Percentiles rank a stretch among this genome's conserved stretches.
phyloP scores from a whole-genome alignment of 441 rosid species.

The Gossypium trilobum region DNA sequence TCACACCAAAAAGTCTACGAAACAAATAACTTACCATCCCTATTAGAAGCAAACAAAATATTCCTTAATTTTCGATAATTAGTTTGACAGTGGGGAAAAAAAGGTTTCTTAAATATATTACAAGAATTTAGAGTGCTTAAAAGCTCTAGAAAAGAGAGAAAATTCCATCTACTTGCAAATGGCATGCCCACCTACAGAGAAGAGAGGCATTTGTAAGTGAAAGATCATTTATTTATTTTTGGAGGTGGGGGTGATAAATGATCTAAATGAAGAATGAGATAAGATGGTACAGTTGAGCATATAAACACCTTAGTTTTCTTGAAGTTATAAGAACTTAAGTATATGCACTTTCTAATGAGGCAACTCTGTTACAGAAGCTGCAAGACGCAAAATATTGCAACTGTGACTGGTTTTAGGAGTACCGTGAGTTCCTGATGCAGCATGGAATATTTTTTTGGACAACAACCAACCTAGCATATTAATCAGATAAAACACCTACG shows the following conservation, averaged over 20 bases:
- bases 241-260: background rate
- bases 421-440: background rate
- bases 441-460: background rate
- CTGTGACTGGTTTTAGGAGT: background rate
- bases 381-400: constrained; percentile 1
- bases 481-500: background rate
- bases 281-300: background rate
- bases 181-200: background rate
- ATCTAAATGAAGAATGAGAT: background rate
- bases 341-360: background rate
- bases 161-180: background rate
- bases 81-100: background rate
- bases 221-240: background rate
- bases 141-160: background rate
- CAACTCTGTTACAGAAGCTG: background rate
- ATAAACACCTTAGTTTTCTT: background rate
- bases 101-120: background rate
- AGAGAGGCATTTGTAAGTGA: background rate
- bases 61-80: background rate
- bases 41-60: background rate
- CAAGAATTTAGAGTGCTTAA: background rate
- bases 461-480: background rate
- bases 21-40: background rate
- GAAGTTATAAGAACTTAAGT: background rate
- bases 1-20: background rate